Evolutionary conservation across 495 filamentous ascomycete species (phyloP), one percentile per base, ranked within the genome.

Genomic region (Xylaria cubensis): DNA sequence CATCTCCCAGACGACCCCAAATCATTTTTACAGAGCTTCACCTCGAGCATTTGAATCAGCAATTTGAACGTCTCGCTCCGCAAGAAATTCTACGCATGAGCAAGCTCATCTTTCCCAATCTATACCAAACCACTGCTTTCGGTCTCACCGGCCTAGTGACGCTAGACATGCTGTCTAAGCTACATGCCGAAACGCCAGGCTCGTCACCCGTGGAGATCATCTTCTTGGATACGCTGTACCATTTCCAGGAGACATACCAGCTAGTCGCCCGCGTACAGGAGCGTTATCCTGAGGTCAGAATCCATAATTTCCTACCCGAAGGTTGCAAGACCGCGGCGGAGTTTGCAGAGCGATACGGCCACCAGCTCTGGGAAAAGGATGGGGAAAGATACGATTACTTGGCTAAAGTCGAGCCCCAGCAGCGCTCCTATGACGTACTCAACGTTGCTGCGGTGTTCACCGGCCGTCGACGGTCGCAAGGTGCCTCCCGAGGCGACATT

Each of bases 121-220:
- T 98, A 15, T 97, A 90, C 85, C 95, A 98, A 83, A 94, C 94
- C 58, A 97, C 95, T 21, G 94, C 95, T 44, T 97, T 98, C 75
- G 95, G 95, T 55, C 84, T 97, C 55, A 95, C 94, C 5, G 95
- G 95, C 64, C 91, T 98, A 36, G 95, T 92, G 59, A 97, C 94
- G 64, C 79, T 97, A 74, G 95, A 98, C 80, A 97, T 98, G 89
- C 87, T 97, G 48, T 94, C 94, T 72, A 94, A 95, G 79, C 83
- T 97, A 75, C 88, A 93, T 67, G 82, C 88, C n/a, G 90, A 92
- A 64, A 86, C 87, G 8, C 87, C 90, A 26, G 85, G 86, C 68
- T 84, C 88, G 74, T 80, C 84, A 61, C 77, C 80, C 39, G 89
- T 97, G 70, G 93, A 97, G 77, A 87, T 95, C 62, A 92, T 98